Base-by-base conservation (phyloP, 441 rosid genomes). In the Aquilaria agallochum region DNA sequence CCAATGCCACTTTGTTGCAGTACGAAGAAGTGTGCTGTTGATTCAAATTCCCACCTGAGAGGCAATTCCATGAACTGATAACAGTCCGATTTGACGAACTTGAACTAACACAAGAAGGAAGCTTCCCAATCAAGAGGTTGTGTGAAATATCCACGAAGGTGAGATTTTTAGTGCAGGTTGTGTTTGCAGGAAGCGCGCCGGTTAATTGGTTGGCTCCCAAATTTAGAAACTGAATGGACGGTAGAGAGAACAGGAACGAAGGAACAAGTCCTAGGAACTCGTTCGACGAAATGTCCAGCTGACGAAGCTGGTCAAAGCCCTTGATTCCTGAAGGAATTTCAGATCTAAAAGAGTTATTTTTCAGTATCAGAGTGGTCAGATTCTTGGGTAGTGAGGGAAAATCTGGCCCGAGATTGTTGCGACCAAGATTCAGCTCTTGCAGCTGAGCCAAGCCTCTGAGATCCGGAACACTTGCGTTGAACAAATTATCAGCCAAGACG, bases 1-100 rank as follows among this genome's bases (percentile, higher is more conserved):
- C 96, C 68, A 84, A 64, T 53, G 97, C 99, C 73, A 79, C 82
- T 70, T 82, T 86, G 49, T 74, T 82, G 76, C 99, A 94, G 75
- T 80, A 86, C 7, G 94, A 77, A 67, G 62, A 62, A 3, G 92
- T 81, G 72, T 83, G 96, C 81, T 89, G 99, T 58, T 70, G 55
- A 50, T 76, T 87, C 3, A 78, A 53, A 60, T 67, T 73, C 40
- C 76, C 78, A 33, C 66, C 65, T 45, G 94, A 84, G 66, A 91
- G 71, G 59, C 99, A 91, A 51, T 94, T 94, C 89, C 93, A 89
- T 20, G 92, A 83, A 67, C 80, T 84, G 34, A 80, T 61, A 15
- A 89, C 80, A 8, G 81, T 90, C 53, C 70, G 78, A 40, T 81
- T 87, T 4, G 63, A 53, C 31, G 72, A 74, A 56, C 52, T 75